Evolutionary conservation across 2,329 filamentous ascomycete genomes (phyloP).

Genomic region (Aspergillus eucalypticola): DNA sequence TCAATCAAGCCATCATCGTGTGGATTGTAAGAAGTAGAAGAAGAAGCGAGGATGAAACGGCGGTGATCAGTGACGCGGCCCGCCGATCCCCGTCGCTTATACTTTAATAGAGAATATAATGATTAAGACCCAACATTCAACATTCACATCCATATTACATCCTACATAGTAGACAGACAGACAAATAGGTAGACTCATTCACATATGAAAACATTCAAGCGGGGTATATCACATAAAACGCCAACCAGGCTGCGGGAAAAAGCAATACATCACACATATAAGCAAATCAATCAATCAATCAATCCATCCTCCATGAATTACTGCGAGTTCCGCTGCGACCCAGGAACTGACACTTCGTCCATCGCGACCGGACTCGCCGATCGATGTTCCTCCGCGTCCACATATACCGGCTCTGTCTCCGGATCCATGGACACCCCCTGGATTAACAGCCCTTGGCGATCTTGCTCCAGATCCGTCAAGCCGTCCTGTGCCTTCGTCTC

Average conservation of each 20-base stretch:
- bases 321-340: conserved; percentile 29
- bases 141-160: too few relatives aligned
- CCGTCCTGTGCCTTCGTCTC: conserved; percentile 18
- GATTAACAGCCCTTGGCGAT: conserved; percentile 36
- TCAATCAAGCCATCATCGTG: background rate
- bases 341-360: conserved; percentile 26
- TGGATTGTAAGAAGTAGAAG: background rate
- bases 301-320: conserved; percentile 9
- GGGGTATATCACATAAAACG: conserved; percentile 45
- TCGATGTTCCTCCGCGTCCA: conserved; percentile 12
- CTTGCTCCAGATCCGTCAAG: conserved; percentile 22
- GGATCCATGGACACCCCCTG: conserved; percentile 35
- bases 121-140: too few relatives aligned
- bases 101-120: background rate
- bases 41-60: background rate
- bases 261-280: conserved; percentile 1
- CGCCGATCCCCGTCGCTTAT: background rate
- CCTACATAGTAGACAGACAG: too few relatives aligned
- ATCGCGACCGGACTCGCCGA: conserved; percentile 28
- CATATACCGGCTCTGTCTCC: conserved; percentile 19
- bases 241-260: conserved; percentile 21
- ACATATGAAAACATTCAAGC: background rate
- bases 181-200: background rate
- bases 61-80: background rate
- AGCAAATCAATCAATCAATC: background rate